Percentiles rank a stretch among this genome's conserved stretches.
Conservation (phyloP, 331 rosid genomes). For the Erythrophleum ivorense region DNA sequence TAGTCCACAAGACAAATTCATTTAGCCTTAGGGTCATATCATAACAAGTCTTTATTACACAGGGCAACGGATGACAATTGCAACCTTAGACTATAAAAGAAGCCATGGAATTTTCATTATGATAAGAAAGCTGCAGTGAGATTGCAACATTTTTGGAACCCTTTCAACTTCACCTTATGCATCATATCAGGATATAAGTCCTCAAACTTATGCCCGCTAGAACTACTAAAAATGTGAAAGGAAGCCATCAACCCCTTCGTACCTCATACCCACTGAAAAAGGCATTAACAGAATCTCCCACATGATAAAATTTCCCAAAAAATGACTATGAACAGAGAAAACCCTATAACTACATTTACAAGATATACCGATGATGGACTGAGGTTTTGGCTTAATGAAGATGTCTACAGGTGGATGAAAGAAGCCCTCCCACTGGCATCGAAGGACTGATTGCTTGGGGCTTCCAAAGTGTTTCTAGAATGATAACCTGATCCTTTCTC, state of each 20-base stretch:
- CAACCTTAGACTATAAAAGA: neutral
- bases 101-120: neutral
- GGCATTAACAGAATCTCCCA: neutral
- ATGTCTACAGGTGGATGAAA: conserved; percentile 29
- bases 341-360: conserved; percentile 30
- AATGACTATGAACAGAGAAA: neutral
- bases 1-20: neutral
- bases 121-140: neutral
- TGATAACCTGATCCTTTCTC: conserved; percentile 16
- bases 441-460: neutral
- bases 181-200: conserved; percentile 3
- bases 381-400: conserved; percentile 28
- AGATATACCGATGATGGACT: conserved; percentile 27
- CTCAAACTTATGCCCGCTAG: neutral
- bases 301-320: neutral
- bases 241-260: neutral
- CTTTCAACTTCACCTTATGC: neutral
- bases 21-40: neutral
- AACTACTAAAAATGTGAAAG: neutral
- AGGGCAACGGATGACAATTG: neutral
- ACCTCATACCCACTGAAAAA: neutral
- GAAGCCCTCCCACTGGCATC: neutral
- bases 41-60: neutral
- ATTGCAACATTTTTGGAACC: neutral
- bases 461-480: conserved; percentile 27